Base-by-base conservation (phyloP, 768 basidiomycete genomes). In the Rhodosporidiobolus sp. region DNA sequence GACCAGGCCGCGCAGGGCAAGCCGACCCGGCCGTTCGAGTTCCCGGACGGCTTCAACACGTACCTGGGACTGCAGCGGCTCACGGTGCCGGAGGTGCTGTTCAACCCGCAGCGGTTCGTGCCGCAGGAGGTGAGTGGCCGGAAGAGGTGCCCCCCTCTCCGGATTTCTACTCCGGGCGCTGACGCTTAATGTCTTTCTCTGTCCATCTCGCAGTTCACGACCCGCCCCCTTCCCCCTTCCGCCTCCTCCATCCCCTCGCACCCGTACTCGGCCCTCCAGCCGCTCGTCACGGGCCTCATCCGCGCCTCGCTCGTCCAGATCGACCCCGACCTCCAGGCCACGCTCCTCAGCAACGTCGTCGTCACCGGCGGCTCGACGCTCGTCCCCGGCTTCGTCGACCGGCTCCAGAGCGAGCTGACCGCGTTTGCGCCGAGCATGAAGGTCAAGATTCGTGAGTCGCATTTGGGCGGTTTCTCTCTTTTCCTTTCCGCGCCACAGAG, bases 321-420 rank as follows among this genome's bases (percentile, higher is more conserved):
- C 81, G 96, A 99, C 77, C 88, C 90, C 0, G 96, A 99, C 80
- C 83, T 97, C 67, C 90, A 94, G 38, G 90, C 91, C 70, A 89
- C 90, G 28, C 87, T 99, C 35, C 86, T 95, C 79, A 87, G 90
- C 72, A 97, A 98, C 78, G 88, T 99, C 63, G 94, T 99, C 59
- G 86, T 98, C 57, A 91, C 92, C n/a, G 96, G 96, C 14, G 95
- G 94, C 17, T 91, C 94, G 49, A 92, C 90, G 68, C 83, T 92
- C 55, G 89, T 95, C 70, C 83, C 89, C 46, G 96, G 96, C 28
- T 87, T 98, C 72, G 86, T 86, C 35, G 94, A 98, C 78, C 86
- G 96, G 26, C 84, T 98, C 56, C 84, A 87, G 70, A 84, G 84
- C 65, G 96, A 99, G 80, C 82, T 98, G 16, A 82, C 83, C 49